Base-by-base conservation (phyloP, 2,329 filamentous ascomycete genomes). In the Xylariaceae sp. region DNA sequence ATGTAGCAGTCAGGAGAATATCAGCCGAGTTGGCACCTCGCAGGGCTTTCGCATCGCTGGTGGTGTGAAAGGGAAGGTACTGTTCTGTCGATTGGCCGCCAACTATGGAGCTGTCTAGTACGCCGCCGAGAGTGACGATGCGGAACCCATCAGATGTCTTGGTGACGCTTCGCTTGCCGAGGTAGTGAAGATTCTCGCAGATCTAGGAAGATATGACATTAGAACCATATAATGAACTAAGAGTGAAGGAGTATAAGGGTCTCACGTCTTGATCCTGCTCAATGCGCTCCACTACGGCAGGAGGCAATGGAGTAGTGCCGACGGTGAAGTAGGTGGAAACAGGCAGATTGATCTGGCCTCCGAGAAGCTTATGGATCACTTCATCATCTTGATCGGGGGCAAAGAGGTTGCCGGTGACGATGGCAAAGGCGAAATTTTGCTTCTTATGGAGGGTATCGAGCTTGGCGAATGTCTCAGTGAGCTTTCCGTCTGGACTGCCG, bases 261-360 rank as follows among this genome's bases (percentile, higher is more conserved):
- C 74, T 53, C 69, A 73, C 71, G 58, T 74, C 82, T 62, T 84
- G 85, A 54, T 87, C 82, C 32, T 80, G 78, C 63, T 89, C 80
- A 45, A 97, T 78, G 65, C 84, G 90, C 62, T 87, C 81, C 17
- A 87, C 74, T 18, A 96, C 80, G 30, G 75, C 71, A 3, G 75
- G 68, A 0, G 94, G 94, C 6, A 99, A 75, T n/a, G 85, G 72
- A 42, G 77, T 77, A 35, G 75, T 83, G 58, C 89, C 90, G 52
- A 96, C 76, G 2, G 89, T 89, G 66, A 97, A 99, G 71, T 99
- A 99, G 9, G 87, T 95, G 1, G 91, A 85, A 1, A 97, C 73
- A 3, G 91, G 85, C 5, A 97, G 75, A 18, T 75, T 65, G 45
- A 95, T 84, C 11, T 80, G 75, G n/a, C 90, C 90, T 22, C 80